These are phyloP conservation scores for Gracilariopsis chorda DNA, from an alignment of 23 red algal genomes.

Conservation along the genomic window DNA sequence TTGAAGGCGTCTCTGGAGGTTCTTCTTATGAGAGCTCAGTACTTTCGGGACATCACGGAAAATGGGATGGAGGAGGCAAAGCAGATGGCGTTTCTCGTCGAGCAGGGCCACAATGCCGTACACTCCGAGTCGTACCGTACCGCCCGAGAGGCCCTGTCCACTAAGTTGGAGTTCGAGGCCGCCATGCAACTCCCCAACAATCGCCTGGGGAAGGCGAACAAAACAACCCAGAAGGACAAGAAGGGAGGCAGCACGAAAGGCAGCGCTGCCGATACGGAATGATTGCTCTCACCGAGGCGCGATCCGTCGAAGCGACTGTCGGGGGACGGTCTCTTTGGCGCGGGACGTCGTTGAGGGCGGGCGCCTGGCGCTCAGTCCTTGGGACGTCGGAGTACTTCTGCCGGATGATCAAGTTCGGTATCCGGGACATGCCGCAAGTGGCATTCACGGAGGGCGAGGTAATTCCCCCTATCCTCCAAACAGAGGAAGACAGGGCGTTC, in stretches of 20 bases:
- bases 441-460: neutral
- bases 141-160: neutral
- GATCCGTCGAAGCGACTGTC: neutral
- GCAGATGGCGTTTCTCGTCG: constrained; percentile 1
- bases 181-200: neutral
- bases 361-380: neutral
- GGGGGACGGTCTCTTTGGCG: neutral
- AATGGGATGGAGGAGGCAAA: neutral
- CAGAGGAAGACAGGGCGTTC: neutral
- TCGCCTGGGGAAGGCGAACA: neutral
- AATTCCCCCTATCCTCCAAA: neutral
- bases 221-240: neutral
- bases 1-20: constrained; percentile 1
- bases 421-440: neutral
- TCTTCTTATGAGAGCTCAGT: neutral
- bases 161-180: neutral
- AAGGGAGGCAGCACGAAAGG: neutral
- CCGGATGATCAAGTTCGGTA: neutral
- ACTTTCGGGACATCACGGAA: constrained; percentile 3
- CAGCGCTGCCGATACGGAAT: neutral
- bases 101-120: neutral
- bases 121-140: neutral
- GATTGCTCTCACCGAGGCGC: neutral
- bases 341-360: neutral
- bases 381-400: neutral